Evolutionary conservation across 2,329 filamentous ascomycete genomes (phyloP).

Genomic region (Cladosporium phlei): DNA sequence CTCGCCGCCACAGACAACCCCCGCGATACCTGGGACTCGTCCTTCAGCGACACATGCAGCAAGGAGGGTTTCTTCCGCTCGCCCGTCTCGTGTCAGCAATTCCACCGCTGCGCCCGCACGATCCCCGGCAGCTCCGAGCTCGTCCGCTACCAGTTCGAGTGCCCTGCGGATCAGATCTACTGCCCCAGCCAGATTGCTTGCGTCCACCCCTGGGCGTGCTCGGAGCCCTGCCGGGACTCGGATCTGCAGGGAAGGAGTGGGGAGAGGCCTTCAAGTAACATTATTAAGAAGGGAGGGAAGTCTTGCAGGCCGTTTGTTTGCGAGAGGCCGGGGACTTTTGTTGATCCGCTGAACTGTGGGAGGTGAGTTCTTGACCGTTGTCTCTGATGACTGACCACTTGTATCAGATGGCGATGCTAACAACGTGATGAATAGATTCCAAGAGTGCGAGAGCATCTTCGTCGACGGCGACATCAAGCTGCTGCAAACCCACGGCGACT

Average conservation of each 20-base stretch:
- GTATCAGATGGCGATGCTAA: background rate
- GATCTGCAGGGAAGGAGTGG: background rate
- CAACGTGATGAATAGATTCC: background rate
- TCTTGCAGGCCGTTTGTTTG: constrained; percentile 10
- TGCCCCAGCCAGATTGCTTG: constrained; percentile 11
- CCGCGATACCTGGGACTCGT: constrained; percentile 9
- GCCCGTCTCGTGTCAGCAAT: constrained; percentile 5
- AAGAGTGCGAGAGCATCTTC: constrained; percentile 11
- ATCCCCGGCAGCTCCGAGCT: constrained; percentile 11
- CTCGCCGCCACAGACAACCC: constrained; percentile 13
- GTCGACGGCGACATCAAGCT: constrained; percentile 14
- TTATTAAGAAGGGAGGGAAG: constrained; percentile 6
- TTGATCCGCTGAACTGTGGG: constrained; percentile 8
- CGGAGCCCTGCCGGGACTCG: constrained; percentile 5
- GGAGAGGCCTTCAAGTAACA: background rate
- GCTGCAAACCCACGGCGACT: constrained; percentile 8
- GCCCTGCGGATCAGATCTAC: constrained; percentile 10
- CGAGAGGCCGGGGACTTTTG: constrained; percentile 10
- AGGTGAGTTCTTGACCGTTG: background rate
- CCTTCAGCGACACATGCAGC: constrained; percentile 7
- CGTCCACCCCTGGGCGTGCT: constrained; percentile 10
- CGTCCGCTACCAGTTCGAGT: constrained; percentile 12
- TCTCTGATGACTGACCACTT: background rate
- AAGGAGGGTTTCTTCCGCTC: constrained; percentile 13
- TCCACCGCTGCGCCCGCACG: constrained; percentile 5